These are phyloP conservation scores for Fonsecaea nubica DNA, from an alignment of 2,329 filamentous ascomycete species.

Conservation along the genomic window DNA sequence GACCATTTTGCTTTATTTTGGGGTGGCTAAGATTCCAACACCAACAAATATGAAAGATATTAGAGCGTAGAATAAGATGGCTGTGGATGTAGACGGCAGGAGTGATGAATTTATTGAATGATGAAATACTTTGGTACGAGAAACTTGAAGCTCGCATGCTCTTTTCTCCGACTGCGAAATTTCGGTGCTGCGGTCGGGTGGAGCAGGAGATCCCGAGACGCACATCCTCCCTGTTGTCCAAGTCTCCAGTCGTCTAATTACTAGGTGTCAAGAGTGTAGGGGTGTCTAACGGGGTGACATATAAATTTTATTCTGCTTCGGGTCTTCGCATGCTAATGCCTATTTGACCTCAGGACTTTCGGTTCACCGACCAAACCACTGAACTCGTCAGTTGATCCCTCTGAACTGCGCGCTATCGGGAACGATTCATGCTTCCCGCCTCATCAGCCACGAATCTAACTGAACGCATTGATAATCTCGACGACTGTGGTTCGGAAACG, in stretches of 20 bases:
- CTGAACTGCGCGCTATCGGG: background rate
- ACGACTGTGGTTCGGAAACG: conserved; percentile 55
- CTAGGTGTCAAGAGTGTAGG: no score
- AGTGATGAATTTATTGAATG: conserved; percentile 11
- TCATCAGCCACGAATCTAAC: conserved; percentile 44
- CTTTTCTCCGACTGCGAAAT: conserved; percentile 14
- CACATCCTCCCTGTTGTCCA: background rate
- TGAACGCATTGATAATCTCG: conserved; percentile 71
- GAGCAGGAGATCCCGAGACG: background rate
- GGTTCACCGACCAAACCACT: background rate
- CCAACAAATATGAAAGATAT: background rate
- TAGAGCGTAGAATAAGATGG: background rate
- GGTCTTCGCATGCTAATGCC: background rate
- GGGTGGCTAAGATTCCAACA: background rate
- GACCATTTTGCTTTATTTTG: conserved; percentile 70
- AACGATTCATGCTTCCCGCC: background rate
- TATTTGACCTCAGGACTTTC: background rate
- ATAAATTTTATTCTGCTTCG: background rate
- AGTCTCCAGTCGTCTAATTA: no score
- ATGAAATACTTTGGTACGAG: background rate
- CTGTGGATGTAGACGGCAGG: background rate
- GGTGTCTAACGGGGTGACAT: no score
- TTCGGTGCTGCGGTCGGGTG: conserved; percentile 7
- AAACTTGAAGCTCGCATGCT: conserved; percentile 19
- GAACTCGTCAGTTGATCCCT: background rate